Conservation (phyloP, 2,329 filamentous ascomycete species). For the Blumeriella jaapii region DNA sequence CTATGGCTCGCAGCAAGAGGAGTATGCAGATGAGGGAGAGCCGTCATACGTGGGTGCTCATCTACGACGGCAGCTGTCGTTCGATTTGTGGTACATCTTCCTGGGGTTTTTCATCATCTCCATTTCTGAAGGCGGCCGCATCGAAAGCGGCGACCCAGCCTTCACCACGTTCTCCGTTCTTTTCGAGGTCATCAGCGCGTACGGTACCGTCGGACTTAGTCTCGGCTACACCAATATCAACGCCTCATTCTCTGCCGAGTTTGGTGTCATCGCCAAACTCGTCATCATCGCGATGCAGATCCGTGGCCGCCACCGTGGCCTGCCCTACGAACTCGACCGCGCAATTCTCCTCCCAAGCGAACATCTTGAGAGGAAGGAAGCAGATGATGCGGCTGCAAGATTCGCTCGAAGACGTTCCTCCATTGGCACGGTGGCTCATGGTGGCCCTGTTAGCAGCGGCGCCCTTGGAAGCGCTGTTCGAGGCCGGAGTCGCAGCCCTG, state of each 20-base stretch:
- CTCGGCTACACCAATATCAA: constrained; percentile 70
- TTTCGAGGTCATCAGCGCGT: constrained; percentile 83
- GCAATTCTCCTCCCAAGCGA: constrained; percentile 59
- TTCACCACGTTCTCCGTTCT: constrained; percentile 61
- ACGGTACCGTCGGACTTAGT: constrained; percentile 87
- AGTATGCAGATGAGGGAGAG: constrained; percentile 38
- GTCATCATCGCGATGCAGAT: constrained; percentile 60
- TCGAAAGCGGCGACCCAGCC: constrained; percentile 45
- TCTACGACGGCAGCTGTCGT: constrained; percentile 84
- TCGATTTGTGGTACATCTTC: constrained; percentile 96
- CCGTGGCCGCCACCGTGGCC: constrained; percentile 55
- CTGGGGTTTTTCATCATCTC: constrained; percentile 85
- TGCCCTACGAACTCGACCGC: constrained; percentile 58
- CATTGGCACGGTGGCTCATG: constrained; percentile 4
- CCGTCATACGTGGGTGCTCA: constrained; percentile 84
- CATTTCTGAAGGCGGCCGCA: constrained; percentile 68
- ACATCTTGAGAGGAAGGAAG: constrained; percentile 48
- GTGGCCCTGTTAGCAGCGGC: constrained; percentile 7
- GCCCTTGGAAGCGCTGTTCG: constrained; percentile 8
- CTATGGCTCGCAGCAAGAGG: constrained; percentile 41
- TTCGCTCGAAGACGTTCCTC: constrained; percentile 13
- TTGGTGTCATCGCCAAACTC: constrained; percentile 52
- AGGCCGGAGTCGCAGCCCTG: constrained; percentile 6
- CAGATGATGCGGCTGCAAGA: constrained; percentile 30
- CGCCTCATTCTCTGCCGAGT: constrained; percentile 72